Conservation (phyloP, 352 stramenopile genomes). For the Elongisporangium senticosum region DNA sequence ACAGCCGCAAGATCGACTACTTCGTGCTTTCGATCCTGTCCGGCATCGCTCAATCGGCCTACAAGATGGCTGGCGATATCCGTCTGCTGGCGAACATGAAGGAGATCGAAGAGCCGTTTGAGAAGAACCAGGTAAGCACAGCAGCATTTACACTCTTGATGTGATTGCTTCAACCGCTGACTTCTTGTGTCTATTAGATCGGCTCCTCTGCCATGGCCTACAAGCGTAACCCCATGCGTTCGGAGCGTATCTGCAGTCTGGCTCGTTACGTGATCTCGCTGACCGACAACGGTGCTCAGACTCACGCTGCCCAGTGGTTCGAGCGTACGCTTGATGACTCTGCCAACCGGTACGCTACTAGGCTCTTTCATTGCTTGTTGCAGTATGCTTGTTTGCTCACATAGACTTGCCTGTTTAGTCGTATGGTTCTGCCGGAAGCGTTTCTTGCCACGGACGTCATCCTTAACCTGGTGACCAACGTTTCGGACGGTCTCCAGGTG, state of each 20-base stretch:
- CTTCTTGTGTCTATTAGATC: slow-evolving; percentile 49
- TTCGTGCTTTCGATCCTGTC: slow-evolving; percentile 93
- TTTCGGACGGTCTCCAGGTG: slow-evolving; percentile 95
- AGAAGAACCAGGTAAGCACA: slow-evolving; percentile 81
- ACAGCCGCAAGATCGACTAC: slow-evolving; percentile 99
- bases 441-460: slow-evolving; percentile 98
- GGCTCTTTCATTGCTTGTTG: not conserved
- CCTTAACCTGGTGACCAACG: slow-evolving; percentile 96
- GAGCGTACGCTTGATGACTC: slow-evolving; percentile 99
- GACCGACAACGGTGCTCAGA: slow-evolving; percentile 95
- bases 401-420: slow-evolving; percentile 21
- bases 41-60: slow-evolving; percentile 96
- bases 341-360: slow-evolving; percentile 86
- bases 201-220: slow-evolving; percentile 99
- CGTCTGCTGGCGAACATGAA: slow-evolving; percentile 99
- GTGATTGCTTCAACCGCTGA: not conserved
- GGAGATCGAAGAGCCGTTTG: slow-evolving; percentile 95
- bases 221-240: slow-evolving; percentile 99
- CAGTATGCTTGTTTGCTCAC: not conserved
- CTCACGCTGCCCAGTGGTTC: slow-evolving; percentile 98
- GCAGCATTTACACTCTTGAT: not conserved
- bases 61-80: slow-evolving; percentile 99
- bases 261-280: slow-evolving; percentile 98
- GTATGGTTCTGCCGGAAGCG: slow-evolving; percentile 96
- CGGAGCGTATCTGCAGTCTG: slow-evolving; percentile 96